These are phyloP conservation scores for Trichoderma afroharzianum DNA, from an alignment of 2,329 filamentous ascomycete genomes.

Conservation along the genomic window DNA sequence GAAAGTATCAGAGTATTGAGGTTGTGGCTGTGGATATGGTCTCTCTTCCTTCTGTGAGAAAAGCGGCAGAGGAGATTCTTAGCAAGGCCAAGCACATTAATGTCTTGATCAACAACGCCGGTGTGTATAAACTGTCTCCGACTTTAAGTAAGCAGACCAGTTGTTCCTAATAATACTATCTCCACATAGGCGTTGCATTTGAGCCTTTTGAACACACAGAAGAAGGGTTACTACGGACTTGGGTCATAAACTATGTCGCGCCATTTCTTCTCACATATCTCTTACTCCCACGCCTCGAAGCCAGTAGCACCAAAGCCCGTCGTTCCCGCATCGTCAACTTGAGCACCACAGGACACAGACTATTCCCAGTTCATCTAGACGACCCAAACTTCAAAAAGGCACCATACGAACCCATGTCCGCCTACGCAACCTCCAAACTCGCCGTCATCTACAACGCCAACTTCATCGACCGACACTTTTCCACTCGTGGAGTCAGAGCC, in stretches of 20 bases:
- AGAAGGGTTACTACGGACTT: not conserved
- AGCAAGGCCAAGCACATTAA: not conserved
- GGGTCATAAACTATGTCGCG: not conserved
- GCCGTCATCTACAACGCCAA: not conserved
- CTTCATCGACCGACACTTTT: not conserved
- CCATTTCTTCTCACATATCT: not conserved
- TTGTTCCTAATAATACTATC: not conserved
- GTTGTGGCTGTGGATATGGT: not conserved
- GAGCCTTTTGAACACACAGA: not conserved
- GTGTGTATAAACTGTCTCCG: not conserved
- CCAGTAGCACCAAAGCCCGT: not conserved
- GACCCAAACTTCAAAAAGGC: not conserved
- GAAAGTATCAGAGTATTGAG: not conserved
- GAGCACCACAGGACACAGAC: not conserved
- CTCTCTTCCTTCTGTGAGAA: not conserved
- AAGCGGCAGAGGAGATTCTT: not conserved
- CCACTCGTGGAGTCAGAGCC: not conserved
- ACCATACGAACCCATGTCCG: not conserved
- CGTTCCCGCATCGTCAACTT: not conserved
- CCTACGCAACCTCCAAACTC: not conserved
- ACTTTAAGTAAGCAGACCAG: no score
- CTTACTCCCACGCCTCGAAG: not conserved
- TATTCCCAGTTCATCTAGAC: not conserved
- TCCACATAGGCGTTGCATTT: not conserved
- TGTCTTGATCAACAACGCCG: not conserved